phyloP scores from a whole-genome alignment of 306 rosid genomes.

The Lathyrus oleraceus region DNA sequence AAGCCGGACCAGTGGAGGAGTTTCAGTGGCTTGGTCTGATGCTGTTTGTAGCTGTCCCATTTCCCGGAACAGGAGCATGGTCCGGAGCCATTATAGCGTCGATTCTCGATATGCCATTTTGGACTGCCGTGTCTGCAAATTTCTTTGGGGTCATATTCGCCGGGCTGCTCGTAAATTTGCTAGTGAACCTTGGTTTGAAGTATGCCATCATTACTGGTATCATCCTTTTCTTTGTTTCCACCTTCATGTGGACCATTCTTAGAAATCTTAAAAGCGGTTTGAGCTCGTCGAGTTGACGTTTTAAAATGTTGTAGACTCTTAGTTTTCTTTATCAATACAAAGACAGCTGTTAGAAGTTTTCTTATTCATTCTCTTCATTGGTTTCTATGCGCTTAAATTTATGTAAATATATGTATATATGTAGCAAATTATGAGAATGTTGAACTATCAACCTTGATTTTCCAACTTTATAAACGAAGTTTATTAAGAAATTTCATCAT shows the following conservation, averaged over 20 bases:
- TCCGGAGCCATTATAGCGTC: constrained; percentile 86
- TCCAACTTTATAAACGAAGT: not conserved
- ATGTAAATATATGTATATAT: not conserved
- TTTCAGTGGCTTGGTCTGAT: constrained; percentile 97
- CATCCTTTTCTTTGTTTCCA: constrained; percentile 75
- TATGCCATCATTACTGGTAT: constrained; percentile 71
- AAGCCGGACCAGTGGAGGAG: constrained; percentile 93
- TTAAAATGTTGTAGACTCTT: constrained; percentile 11
- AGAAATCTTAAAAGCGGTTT: constrained; percentile 53
- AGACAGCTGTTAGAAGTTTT: not conserved
- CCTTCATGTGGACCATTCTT: constrained; percentile 93
- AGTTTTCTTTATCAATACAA: not conserved
- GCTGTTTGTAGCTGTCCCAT: constrained; percentile 96
- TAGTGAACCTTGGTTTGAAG: constrained; percentile 89
- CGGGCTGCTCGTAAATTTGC: constrained; percentile 82
- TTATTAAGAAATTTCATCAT: not conserved
- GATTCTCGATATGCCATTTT: constrained; percentile 91
- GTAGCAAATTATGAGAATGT: not conserved
- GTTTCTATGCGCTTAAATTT: not conserved
- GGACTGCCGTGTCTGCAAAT: constrained; percentile 82
- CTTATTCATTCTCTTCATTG: constrained; percentile 24
- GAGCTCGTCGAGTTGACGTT: constrained; percentile 43
- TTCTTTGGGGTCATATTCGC: constrained; percentile 82
- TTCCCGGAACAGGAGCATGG: constrained; percentile 99
- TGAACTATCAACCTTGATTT: not conserved